A percentile compares a stretch with the other conserved stretches of the same genome.
These are phyloP conservation scores for Themeda triandra DNA, from an alignment of 176 grass and related monocot species.

Conservation along the genomic window DNA sequence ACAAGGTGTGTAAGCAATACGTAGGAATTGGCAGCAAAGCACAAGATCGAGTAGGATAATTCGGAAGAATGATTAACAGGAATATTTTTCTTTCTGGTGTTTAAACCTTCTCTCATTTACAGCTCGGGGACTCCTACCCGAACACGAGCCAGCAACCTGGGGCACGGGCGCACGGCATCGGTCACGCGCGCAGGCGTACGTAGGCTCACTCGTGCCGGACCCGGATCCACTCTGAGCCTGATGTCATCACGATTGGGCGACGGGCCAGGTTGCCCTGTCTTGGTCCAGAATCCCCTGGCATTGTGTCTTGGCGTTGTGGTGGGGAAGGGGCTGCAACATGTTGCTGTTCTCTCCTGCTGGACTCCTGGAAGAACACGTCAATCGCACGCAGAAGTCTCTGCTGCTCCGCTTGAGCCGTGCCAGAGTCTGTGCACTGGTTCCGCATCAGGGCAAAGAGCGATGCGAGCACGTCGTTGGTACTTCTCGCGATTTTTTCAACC, in stretches of 20 bases:
- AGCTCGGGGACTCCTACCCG: no score
- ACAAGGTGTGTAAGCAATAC: no score
- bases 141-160: not conserved
- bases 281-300: not conserved
- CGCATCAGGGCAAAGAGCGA: conserved; percentile 58
- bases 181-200: not conserved
- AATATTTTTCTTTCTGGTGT: no score
- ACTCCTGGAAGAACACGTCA: conserved; percentile 75
- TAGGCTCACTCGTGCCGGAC: not conserved
- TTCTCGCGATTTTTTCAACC: not conserved
- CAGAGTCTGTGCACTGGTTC: conserved; percentile 18
- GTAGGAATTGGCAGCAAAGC: no score
- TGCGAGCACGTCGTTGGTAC: conserved; percentile 32
- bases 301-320: not conserved
- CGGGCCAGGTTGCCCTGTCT: not conserved
- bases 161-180: not conserved
- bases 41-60: no score
- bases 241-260: not conserved
- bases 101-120: no score
- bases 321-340: not conserved
- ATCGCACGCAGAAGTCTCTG: conserved; percentile 61
- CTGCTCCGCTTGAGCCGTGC: conserved; percentile 32
- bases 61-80: no score
- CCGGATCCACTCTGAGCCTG: not conserved
- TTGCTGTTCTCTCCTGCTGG: conserved; percentile 29